A percentile compares a stretch with the other conserved stretches of the same genome.
Conservation (phyloP, 2,329 filamentous ascomycete species). For the Apiospora aurea region DNA sequence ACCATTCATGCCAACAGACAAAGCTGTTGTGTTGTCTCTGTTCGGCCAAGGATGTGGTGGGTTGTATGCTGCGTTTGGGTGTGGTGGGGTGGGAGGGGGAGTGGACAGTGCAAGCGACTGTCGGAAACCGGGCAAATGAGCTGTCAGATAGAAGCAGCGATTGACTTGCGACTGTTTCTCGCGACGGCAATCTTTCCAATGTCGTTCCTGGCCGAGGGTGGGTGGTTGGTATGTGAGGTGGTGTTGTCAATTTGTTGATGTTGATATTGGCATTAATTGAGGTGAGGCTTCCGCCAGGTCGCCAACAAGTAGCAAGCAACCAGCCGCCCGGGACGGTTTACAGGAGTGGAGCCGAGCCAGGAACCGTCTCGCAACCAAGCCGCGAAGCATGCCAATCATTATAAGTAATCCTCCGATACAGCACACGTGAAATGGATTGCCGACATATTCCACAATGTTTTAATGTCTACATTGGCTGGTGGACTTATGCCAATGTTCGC, state of each 20-base stretch:
- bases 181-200: not conserved
- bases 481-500: not conserved
- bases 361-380: not conserved
- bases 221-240: not conserved
- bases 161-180: not conserved
- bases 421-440: not conserved
- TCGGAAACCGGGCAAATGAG: not conserved
- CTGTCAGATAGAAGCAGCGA: not conserved
- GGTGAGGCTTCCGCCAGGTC: not conserved
- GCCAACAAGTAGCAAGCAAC: not conserved
- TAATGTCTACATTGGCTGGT: not conserved
- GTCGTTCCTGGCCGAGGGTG: not conserved
- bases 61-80: not conserved
- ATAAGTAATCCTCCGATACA: not conserved
- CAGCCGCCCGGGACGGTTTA: not conserved
- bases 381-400: not conserved
- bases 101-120: not conserved
- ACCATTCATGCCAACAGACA: constrained; percentile 23
- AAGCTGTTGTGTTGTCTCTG: not conserved
- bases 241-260: not conserved
- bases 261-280: constrained; percentile 12
- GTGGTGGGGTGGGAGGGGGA: not conserved
- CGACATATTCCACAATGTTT: not conserved
- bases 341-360: constrained; percentile 3
- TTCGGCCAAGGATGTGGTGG: not conserved